Conservation (phyloP, 2,329 filamentous ascomycete species). For the Paradendryphiella salina region DNA sequence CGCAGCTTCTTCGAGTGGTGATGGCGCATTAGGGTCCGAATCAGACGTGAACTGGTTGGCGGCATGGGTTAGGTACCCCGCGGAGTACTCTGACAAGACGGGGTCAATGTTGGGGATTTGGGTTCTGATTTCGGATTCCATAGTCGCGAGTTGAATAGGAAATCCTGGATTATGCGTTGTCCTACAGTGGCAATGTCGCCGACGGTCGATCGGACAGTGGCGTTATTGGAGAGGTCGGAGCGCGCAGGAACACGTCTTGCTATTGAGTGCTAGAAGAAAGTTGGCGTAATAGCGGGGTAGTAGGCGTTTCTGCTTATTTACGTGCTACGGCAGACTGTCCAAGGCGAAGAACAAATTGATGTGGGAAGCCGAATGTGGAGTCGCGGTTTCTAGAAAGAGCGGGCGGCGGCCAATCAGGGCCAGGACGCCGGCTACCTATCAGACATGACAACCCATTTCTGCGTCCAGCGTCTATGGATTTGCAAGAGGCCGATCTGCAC, state of each 20-base stretch:
- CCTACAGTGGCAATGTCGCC: conserved; percentile 20
- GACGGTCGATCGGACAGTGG: conserved; percentile 23
- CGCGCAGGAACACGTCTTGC: conserved; percentile 21
- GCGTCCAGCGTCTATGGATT: conserved; percentile 9
- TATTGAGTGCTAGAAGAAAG: conserved; percentile 7
- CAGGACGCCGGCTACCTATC: conserved; percentile 5
- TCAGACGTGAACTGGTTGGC: conserved; percentile 81
- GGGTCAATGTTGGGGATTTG: conserved; percentile 86
- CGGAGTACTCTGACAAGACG: conserved; percentile 87
- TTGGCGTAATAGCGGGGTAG: conserved; percentile 23
- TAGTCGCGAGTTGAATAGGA: conserved; percentile 48
- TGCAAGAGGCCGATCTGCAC: conserved; percentile 23
- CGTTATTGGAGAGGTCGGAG: conserved; percentile 23
- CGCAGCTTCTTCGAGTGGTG: conserved; percentile 83
- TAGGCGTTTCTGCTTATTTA: conserved; percentile 25
- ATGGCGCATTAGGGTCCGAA: conserved; percentile 66
- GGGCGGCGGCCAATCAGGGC: conserved; percentile 27
- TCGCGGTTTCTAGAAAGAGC: conserved; percentile 21
- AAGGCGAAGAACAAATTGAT: conserved; percentile 25
- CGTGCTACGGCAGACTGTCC: conserved; percentile 28
- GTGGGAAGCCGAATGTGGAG: conserved; percentile 25
- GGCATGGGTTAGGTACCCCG: conserved; percentile 92
- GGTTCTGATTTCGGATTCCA: conserved; percentile 86
- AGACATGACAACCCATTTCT: conserved; percentile 13
- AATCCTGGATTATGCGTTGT: conserved; percentile 22